Percentiles rank a stretch among this genome's conserved stretches.
Evolutionary conservation across 495 filamentous ascomycete species (phyloP).

Genomic region (Penicillium paxilli): DNA sequence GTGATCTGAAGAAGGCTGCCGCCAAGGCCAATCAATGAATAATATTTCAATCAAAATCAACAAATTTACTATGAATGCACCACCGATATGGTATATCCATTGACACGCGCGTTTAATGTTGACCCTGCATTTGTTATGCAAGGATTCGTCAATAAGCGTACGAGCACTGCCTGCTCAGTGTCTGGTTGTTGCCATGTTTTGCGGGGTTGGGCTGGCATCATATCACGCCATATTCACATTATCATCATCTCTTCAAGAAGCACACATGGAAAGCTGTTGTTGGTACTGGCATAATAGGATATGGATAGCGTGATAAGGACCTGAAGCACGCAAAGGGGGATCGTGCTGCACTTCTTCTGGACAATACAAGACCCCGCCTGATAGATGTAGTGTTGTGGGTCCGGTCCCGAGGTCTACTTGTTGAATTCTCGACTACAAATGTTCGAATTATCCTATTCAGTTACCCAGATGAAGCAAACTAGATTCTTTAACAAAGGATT

Average conservation of each 20-base stretch:
- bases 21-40: neutral
- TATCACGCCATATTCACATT: slow-evolving; percentile 6
- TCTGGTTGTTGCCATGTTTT: neutral
- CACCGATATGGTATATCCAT: neutral
- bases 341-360: neutral
- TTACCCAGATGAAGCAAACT: no score
- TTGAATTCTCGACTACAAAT: no score
- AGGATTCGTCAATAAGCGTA: no score
- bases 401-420: no score
- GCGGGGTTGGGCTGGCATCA: neutral
- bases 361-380: neutral
- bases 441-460: no score
- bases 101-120: neutral
- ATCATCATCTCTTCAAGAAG: no score
- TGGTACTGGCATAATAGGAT: neutral
- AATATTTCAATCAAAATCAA: no score
- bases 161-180: no score
- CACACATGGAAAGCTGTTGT: neutral
- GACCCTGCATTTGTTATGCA: no score
- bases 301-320: neutral
- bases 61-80: no score
- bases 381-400: no score
- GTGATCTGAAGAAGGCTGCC: slow-evolving; percentile 4
- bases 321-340: neutral
- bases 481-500: no score